Evolutionary conservation across 305 asterid genomes (phyloP), one percentile per base, ranked within the genome.

Genomic region (Fraxinus angustifolia): DNA sequence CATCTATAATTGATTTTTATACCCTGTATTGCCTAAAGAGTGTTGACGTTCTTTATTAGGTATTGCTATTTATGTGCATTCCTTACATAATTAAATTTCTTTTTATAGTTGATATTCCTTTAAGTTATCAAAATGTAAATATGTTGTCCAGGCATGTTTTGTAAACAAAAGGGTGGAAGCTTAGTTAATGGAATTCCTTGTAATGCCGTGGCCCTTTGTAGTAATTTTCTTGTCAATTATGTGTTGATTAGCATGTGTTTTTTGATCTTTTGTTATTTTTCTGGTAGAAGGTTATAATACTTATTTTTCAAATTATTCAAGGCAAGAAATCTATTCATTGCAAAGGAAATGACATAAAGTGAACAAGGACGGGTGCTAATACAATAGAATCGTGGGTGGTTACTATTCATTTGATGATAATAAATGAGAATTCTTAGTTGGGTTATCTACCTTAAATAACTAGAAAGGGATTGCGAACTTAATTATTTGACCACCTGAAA

Each of bases 1-100:
- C 81, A 76, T 79, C 42, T 78, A 21, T 10, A 67, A 83, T 58
- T 81, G 75, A 75, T 82, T 58, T 38, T 60, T 58, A 79, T 74
- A 30, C 73, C 50, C 23, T 79, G 36, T 67, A 56, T 82, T 16
- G 31, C 14, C 79, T 60, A 73, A 7, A 33, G n/a, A 8, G 30
- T 38, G 75, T 48, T 78, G 42, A 80, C 45, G 48, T 74, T 76
- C 45, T 81, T 78, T 82, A 70, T 45, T 78, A 26, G 75, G 31
- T 34, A 70, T 1, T 77, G 79, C 8, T 12, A 16, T 78, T 38
- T 62, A 19, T 78, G 45, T 72, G 48, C 3, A 30, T 33, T 82
- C 31, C 73, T 33, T 60, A 76, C 78, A 75, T 75, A 40, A 30
- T 75, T 78, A 45, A 72, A 45, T 76, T 75, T 80, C 17, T 60